Evolutionary conservation across 805 yeast genomes (phyloP).

Genomic region (Phaffomyces thermotolerans): DNA sequence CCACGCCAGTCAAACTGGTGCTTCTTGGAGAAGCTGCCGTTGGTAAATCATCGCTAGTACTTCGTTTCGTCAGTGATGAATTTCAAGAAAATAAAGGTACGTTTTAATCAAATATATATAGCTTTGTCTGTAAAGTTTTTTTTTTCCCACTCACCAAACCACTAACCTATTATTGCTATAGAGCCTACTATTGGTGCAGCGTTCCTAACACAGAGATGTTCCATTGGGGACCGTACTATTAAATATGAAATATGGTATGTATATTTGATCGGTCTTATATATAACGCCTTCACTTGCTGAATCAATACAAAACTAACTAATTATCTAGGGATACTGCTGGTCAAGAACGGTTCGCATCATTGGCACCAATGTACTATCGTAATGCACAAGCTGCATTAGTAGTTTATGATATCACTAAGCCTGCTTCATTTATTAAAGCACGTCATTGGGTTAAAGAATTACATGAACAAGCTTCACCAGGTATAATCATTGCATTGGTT

Average conservation of each 20-base stretch:
- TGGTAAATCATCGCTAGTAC: constrained; percentile 88
- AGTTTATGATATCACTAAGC: constrained; percentile 92
- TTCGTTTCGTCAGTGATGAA: constrained; percentile 89
- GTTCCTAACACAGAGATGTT: constrained; percentile 87
- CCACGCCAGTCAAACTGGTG: constrained; percentile 81
- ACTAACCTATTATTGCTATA: constrained; percentile 11
- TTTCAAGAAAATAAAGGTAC: constrained; percentile 83
- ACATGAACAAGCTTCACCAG: constrained; percentile 91
- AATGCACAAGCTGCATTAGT: constrained; percentile 96
- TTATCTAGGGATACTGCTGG: constrained; percentile 82
- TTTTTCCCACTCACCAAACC: neutral
- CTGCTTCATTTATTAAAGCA: constrained; percentile 90
- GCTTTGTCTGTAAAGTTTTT: neutral
- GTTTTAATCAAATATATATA: too few relatives aligned
- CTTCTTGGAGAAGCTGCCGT: constrained; percentile 97
- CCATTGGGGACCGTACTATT: constrained; percentile 77
- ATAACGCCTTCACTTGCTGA: too few relatives aligned
- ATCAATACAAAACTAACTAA: too few relatives aligned
- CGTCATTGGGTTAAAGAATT: constrained; percentile 97
- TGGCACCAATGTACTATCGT: constrained; percentile 96
- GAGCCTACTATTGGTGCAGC: constrained; percentile 99
- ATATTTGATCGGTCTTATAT: too few relatives aligned
- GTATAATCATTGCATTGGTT: constrained; percentile 85
- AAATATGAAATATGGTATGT: constrained; percentile 82
- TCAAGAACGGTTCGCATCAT: constrained; percentile 90